These are phyloP conservation scores for Capsicum rhomboideum DNA, from an alignment of 257 asterid species.

Conservation along the genomic window DNA sequence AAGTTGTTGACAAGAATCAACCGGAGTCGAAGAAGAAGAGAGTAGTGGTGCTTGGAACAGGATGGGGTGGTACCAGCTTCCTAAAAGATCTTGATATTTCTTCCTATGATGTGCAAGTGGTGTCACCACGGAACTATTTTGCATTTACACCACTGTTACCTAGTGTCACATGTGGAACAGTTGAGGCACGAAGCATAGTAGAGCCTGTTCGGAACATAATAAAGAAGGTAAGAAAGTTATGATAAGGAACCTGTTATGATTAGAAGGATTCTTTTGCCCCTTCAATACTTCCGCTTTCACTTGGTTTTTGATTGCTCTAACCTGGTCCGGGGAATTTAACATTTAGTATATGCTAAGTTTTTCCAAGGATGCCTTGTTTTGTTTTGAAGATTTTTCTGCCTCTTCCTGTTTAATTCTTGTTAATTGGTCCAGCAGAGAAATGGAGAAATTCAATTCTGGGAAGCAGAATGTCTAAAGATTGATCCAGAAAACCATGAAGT, in stretches of 20 bases:
- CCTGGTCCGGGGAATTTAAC: background rate
- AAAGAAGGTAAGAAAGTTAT: background rate
- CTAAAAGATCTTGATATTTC: slow-evolving; percentile 5
- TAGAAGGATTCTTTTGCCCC: background rate
- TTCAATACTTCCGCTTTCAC: background rate
- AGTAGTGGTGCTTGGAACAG: slow-evolving; percentile 14
- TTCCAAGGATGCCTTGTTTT: background rate
- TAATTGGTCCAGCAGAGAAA: slow-evolving; percentile 46
- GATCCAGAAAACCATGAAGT: slow-evolving; percentile 68
- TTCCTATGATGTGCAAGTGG: slow-evolving; percentile 8
- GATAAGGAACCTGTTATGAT: background rate
- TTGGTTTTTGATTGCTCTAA: background rate
- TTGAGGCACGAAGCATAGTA: slow-evolving; percentile 9
- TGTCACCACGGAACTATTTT: slow-evolving; percentile 7
- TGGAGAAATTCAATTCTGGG: slow-evolving; percentile 50
- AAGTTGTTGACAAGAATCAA: background rate
- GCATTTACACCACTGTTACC: slow-evolving; percentile 9
- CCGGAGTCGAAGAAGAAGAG: background rate
- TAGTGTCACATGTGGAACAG: slow-evolving; percentile 11
- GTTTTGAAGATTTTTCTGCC: background rate
- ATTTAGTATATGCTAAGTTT: background rate
- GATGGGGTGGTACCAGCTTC: slow-evolving; percentile 12
- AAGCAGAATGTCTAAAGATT: slow-evolving; percentile 81
- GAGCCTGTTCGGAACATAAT: slow-evolving; percentile 10
- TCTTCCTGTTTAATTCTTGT: background rate